Base-by-base conservation (phyloP, 192 early-diverging fungal species). In the Coemansia sp. region DNA sequence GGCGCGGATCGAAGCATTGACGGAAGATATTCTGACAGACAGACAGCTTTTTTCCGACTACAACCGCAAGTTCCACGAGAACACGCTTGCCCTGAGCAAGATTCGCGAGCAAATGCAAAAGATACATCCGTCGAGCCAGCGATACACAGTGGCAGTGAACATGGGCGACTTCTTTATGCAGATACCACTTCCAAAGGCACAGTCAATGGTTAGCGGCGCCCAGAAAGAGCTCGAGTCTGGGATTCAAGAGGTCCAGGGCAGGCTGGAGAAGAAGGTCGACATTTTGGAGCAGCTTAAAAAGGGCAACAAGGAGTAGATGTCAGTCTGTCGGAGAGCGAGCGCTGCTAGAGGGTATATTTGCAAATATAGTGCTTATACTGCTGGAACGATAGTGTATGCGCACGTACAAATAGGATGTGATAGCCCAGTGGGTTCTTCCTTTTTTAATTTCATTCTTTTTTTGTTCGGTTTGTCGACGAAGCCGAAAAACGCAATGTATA, bases 161-260 rank as follows among this genome's bases (percentile, higher is more conserved):
- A 80, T 74, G 77, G 77, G 77, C 25, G 77, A 80, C 45, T 79
- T 80, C 36, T 80, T 80, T 53, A 69, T 80, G 7, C 64, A 74
- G 11, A 50, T 80, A 3, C 77, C 77, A 6, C 59, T 54, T 14
- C 25, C 60, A 24, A 80, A 67, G 50, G 77, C 77, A 22, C 53
- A 45, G 22, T 24, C 24, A 8, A 74, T 80, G 64, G 72, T 80
- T 25, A 56, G 61, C n/a, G 64, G 62, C 0, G 77, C 71, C 9
- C 77, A 80, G 24, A 55, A 50, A 18, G 77, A 80, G 61, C 68
- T 80, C 2, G 72, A 80, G 49, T 35, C 29, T 5, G 77, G 72
- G 24, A 74, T 80, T 6, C 49, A 61, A n/a, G 77, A 74, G 3
- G 72, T 74, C 27, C 71, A 61, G 20, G 62, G 61, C 45, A 65